Conservation (phyloP, 1,139 yeast species). For the Saccharomyces hybrid region DNA sequence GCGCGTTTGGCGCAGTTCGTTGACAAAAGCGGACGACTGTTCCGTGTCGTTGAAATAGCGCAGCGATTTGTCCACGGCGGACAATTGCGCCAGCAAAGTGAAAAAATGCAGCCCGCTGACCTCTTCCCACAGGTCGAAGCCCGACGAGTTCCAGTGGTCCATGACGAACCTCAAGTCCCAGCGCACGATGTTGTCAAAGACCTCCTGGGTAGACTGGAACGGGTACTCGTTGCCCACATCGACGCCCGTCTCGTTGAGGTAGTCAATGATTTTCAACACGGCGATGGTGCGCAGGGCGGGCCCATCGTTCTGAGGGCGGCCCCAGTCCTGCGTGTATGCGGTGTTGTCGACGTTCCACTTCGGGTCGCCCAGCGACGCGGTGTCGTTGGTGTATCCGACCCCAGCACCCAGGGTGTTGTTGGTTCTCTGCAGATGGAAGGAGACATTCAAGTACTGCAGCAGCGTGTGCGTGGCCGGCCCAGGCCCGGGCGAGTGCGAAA, state of each 20-base stretch:
- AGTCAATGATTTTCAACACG: slow-evolving; percentile 41
- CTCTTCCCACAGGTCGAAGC: slow-evolving; percentile 96
- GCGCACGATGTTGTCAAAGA: slow-evolving; percentile 49
- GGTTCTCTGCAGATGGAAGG: slow-evolving; percentile 52
- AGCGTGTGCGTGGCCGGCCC: slow-evolving; percentile 11
- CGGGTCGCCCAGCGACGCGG: slow-evolving; percentile 76
- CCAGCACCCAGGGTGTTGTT: slow-evolving; percentile 64
- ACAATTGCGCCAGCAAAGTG: slow-evolving; percentile 65
- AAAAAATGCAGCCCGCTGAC: slow-evolving; percentile 65
- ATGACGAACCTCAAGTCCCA: slow-evolving; percentile 65
- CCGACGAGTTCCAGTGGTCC: slow-evolving; percentile 52
- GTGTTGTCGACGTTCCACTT: slow-evolving; percentile 63
- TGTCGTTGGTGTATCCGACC: slow-evolving; percentile 24
- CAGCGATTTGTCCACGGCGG: slow-evolving; percentile 59
- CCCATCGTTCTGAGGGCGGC: slow-evolving; percentile 94
- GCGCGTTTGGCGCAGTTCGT: slow-evolving; percentile 21
- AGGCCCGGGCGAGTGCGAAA: slow-evolving; percentile 20
- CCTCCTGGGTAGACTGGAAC: slow-evolving; percentile 20
- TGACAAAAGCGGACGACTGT: not conserved
- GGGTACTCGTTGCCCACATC: not conserved
- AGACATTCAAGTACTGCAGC: slow-evolving; percentile 49
- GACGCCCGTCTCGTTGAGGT: not conserved
- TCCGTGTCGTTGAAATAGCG: slow-evolving; percentile 37
- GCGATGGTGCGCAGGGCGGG: slow-evolving; percentile 77
- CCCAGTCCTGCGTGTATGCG: slow-evolving; percentile 66